Evolutionary conservation across 306 rosid genomes (phyloP), one percentile per base, ranked within the genome.

Genomic region (Castanospermum australe): DNA sequence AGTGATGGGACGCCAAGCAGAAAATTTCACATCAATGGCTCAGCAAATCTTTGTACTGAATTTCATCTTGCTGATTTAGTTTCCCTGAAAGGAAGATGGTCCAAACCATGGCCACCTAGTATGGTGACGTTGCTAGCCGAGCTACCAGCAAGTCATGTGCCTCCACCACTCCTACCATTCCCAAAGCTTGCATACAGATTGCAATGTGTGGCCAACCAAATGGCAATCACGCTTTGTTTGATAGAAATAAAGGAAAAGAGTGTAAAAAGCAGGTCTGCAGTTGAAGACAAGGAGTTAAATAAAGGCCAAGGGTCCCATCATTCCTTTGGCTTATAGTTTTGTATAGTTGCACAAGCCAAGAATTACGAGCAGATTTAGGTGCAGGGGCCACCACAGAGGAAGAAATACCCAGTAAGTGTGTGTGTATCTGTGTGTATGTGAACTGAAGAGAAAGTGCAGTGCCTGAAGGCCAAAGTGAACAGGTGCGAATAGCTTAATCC

Each of bases 1-100:
- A 6, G 15, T 47, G 67, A 55, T 32, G 39, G 62, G 75, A 81
- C 77, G 72, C 0, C 32, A 41, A 60, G 52, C 62, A 38, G 81
- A 78, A 35, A 63, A 15, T 70, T 73, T 80, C 77, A 64, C 82
- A 69, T 75, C 38, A 67, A 81, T 36, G 73, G 66, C 28, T 11
- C 42, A 86, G 64, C 73, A 86, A 62, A 77, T 79, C 77, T 54
- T 20, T 79, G 90, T 82, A 70, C 86, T 28, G 5, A 56, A 28
- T 39, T 62, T 41, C 39, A 79, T 45, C 21, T 54, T 36, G 25
- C n/a, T 11, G 75, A 75, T 84, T 54, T 62, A 17, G 78, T 84
- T 82, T 65, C 79, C 76, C 24, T 32, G 66, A 84, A 73, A 42
- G 79, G 84, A 84, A 84, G 82, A 73, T 38, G 50, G 68, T 80